Base-by-base conservation (phyloP, 208 protist species). In the Trypanosoma caninum region DNA sequence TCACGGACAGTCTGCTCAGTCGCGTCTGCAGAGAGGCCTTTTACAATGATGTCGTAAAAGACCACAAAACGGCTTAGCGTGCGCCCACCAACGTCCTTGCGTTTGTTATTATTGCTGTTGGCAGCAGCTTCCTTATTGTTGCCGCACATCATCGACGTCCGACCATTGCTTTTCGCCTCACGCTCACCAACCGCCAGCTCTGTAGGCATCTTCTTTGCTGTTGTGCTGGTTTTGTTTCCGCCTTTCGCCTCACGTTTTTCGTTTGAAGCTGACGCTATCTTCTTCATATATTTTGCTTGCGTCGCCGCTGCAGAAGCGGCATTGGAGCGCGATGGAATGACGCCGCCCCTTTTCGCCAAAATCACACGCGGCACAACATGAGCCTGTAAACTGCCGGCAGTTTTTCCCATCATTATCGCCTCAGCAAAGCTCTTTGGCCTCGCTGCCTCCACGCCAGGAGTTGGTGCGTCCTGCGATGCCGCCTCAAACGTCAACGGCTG, bases 11-110 rank as follows among this genome's bases (percentile, higher is more conserved):
- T 57, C 56, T 77, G 68, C 65, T 91, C 78, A n/a, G 76, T 86
- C 10, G 71, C 63, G n/a, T 50, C 47, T 5, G 63, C 33, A 1
- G 78, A 48, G 7, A 91, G 76, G 22, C 81, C 80, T 74, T 91
- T 91, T 27, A 88, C 52, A 41, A 91, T 84, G 28, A 91, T 74
- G 63, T 91, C 80, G 58, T 87, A 91, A 68, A 79, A 91, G 16
- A 91, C 66, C 8, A 87, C 59, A 76, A 45, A 47, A 20, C 51
- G 30, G 58, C 56, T 64, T 25, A 60, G 60, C 50, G 52, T 23
- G 46, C 65, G 65, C 9, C 57, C 65, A 20, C 65, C 65, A 40
- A 41, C 58, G 42, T 64, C 58, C 33, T 55, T 64, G n/a, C 59
- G 42, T 38, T 55, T 59, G 25, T 20, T 61, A n/a, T 41, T 47